Evolutionary conservation across 768 basidiomycete genomes (phyloP).

Genomic region (Calvatia gigantea): DNA sequence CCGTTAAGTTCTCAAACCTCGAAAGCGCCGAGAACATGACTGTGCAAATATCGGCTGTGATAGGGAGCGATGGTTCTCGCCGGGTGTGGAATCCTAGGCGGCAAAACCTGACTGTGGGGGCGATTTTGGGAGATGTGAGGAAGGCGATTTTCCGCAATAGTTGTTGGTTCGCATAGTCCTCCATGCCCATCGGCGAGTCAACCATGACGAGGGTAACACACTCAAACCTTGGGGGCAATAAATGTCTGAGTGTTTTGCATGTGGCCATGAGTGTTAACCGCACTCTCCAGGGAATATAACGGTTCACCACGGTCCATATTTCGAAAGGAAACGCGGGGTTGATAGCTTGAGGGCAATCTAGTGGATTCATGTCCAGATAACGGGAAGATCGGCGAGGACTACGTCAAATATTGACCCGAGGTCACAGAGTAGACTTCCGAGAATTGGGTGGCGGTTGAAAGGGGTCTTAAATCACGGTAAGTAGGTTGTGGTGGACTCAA

Average conservation of each 20-base stretch:
- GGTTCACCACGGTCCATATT: slow-evolving; percentile 6
- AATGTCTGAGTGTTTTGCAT: not conserved
- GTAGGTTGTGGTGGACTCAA: not conserved
- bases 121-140: not conserved
- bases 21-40: not conserved
- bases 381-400: not conserved
- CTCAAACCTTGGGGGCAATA: slow-evolving; percentile 1
- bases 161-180: not conserved
- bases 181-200: slow-evolving; percentile 3
- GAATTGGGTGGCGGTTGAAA: not conserved
- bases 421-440: not conserved
- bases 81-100: not conserved
- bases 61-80: not conserved
- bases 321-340: slow-evolving; percentile 6
- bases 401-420: not conserved
- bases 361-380: not conserved
- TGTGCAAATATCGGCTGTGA: not conserved
- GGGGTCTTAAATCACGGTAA: not conserved
- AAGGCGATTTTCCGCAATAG: slow-evolving; percentile 1
- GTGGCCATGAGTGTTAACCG: not conserved
- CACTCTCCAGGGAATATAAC: not conserved
- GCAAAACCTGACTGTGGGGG: slow-evolving; percentile 1
- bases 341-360: not conserved
- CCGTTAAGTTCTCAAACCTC: not conserved
- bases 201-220: not conserved